phyloP scores from a whole-genome alignment of 768 basidiomycete genomes.

The Hygrocybe coccinea region DNA sequence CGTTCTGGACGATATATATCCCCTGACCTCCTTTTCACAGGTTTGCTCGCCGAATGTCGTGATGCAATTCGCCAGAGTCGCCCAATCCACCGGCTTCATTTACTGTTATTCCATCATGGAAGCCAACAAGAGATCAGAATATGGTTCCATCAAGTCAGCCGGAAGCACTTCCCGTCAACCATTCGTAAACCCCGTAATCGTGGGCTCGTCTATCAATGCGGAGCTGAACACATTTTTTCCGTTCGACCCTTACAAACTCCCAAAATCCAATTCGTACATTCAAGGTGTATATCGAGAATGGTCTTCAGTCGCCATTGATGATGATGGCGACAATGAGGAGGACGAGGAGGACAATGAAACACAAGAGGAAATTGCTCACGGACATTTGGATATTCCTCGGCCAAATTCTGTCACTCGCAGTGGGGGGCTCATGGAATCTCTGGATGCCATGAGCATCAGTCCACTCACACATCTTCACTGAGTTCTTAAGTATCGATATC shows the following conservation, averaged over 20 bases:
- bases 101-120: constrained; percentile 94
- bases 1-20: not conserved
- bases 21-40: constrained; percentile 34
- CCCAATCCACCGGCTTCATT: constrained; percentile 84
- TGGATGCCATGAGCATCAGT: constrained; percentile 83
- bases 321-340: constrained; percentile 64
- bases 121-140: constrained; percentile 71
- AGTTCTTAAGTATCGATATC: too few species aligned
- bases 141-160: constrained; percentile 25
- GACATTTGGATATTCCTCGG: constrained; percentile 15
- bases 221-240: constrained; percentile 96
- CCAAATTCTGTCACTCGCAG: constrained; percentile 35
- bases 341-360: constrained; percentile 47
- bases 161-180: constrained; percentile 10
- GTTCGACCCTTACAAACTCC: constrained; percentile 93
- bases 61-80: constrained; percentile 87
- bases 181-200: constrained; percentile 20
- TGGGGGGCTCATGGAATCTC: constrained; percentile 58
- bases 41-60: constrained; percentile 89
- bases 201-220: constrained; percentile 41
- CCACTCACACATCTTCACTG: constrained; percentile 34
- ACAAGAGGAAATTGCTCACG: constrained; percentile 11
- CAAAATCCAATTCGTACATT: constrained; percentile 71
- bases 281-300: constrained; percentile 86
- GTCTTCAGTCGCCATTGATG: constrained; percentile 74